phyloP scores from a whole-genome alignment of 2,329 filamentous ascomycete species.

The Cercospora nicotianae region DNA sequence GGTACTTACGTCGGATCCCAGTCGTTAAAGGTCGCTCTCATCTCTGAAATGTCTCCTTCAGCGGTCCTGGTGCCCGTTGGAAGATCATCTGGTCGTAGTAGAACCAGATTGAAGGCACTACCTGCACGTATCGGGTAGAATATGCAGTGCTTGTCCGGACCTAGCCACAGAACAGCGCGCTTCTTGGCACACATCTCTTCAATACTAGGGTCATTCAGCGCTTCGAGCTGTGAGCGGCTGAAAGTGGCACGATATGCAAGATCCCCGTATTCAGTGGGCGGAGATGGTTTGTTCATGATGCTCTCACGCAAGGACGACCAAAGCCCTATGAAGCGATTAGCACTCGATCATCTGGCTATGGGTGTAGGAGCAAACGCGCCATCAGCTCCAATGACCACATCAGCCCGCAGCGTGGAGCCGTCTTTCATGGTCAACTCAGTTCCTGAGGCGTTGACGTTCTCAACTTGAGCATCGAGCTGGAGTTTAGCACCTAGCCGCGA shows the following conservation, averaged over 20 bases:
- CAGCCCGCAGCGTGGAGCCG: conserved; percentile 47
- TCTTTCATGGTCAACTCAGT: conserved; percentile 43
- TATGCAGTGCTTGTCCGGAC: conserved; percentile 59
- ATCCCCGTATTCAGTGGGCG: conserved; percentile 40
- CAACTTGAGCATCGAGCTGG: conserved; percentile 47
- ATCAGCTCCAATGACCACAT: conserved; percentile 62
- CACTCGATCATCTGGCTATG: background rate
- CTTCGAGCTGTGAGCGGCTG: conserved; percentile 49
- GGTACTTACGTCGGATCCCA: conserved; percentile 59
- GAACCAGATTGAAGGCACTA: conserved; percentile 62
- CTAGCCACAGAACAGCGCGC: conserved; percentile 56
- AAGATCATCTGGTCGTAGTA: conserved; percentile 63
- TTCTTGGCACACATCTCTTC: conserved; percentile 5
- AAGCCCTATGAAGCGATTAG: background rate
- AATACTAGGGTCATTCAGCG: conserved; percentile 14
- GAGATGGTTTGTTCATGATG: background rate
- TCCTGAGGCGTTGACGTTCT: conserved; percentile 46
- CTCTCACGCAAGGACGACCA: background rate
- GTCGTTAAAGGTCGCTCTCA: conserved; percentile 56
- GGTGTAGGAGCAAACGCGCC: conserved; percentile 40
- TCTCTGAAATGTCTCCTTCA: conserved; percentile 57
- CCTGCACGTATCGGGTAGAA: conserved; percentile 61
- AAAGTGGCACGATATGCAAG: conserved; percentile 63
- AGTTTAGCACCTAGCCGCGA: conserved; percentile 54
- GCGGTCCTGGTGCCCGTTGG: conserved; percentile 53